These are phyloP conservation scores for Debaryomyces sp. DNA, from an alignment of 1,139 yeast species.

Conservation along the genomic window DNA sequence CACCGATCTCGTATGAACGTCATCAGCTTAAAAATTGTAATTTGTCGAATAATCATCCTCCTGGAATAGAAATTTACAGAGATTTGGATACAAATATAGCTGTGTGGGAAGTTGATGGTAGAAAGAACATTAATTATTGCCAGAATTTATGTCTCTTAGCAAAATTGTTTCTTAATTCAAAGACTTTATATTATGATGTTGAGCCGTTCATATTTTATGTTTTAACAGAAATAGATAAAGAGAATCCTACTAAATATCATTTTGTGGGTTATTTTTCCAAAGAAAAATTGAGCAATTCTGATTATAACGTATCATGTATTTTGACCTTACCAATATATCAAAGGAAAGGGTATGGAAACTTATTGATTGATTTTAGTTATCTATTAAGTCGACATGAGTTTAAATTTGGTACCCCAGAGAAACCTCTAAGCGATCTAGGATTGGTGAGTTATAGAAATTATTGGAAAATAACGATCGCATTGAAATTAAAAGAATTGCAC, in stretches of 20 bases:
- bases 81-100: slow-evolving; percentile 55
- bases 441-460: slow-evolving; percentile 81
- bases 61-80: slow-evolving; percentile 89
- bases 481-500: slow-evolving; percentile 33
- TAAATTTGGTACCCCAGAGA: slow-evolving; percentile 90
- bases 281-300: slow-evolving; percentile 74
- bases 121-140: slow-evolving; percentile 79
- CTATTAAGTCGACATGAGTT: slow-evolving; percentile 72
- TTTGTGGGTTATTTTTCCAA: slow-evolving; percentile 95
- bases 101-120: slow-evolving; percentile 91
- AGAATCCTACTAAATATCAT: slow-evolving; percentile 56
- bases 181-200: slow-evolving; percentile 90
- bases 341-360: slow-evolving; percentile 85
- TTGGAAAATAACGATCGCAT: slow-evolving; percentile 75
- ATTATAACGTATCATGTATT: slow-evolving; percentile 87
- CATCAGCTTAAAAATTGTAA: slow-evolving; percentile 73
- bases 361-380: slow-evolving; percentile 88
- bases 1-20: slow-evolving; percentile 66
- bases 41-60: slow-evolving; percentile 64
- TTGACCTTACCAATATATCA: slow-evolving; percentile 87
- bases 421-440: slow-evolving; percentile 88
- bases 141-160: slow-evolving; percentile 89
- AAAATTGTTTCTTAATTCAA: slow-evolving; percentile 84
- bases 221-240: slow-evolving; percentile 66
- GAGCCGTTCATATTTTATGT: slow-evolving; percentile 93